Evolutionary conservation across 2,329 filamentous ascomycete species (phyloP).

Genomic region (Herpotrichia juniperi): DNA sequence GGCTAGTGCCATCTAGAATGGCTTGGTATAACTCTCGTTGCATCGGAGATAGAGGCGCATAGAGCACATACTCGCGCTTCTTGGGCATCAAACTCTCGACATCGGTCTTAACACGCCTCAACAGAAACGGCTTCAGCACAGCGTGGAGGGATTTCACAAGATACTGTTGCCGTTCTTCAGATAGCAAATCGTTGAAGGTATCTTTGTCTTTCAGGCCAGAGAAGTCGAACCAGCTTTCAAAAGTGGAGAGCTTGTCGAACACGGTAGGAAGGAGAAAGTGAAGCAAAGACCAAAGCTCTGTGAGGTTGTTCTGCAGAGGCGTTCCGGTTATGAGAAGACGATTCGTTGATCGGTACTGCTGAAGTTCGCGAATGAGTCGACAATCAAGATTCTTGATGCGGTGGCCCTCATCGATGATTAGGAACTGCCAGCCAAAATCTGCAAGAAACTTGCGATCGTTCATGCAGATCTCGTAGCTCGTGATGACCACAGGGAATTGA

Average conservation of each 20-base stretch:
- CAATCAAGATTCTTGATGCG: constrained; percentile 97
- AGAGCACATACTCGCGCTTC: constrained; percentile 95
- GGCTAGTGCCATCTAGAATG: constrained; percentile 64
- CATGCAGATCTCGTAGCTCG: constrained; percentile 95
- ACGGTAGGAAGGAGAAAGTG: constrained; percentile 93
- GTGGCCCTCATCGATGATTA: constrained; percentile 97
- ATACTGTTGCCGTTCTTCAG: constrained; percentile 77
- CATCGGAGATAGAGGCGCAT: constrained; percentile 87
- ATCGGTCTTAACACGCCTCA: constrained; percentile 89
- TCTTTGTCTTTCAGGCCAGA: constrained; percentile 86
- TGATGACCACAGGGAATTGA: constrained; percentile 89
- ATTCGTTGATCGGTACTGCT: constrained; percentile 88
- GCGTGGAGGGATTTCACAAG: constrained; percentile 88
- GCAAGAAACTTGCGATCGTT: constrained; percentile 82
- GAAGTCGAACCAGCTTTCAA: constrained; percentile 97
- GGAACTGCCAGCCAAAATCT: constrained; percentile 93
- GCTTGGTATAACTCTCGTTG: constrained; percentile 90
- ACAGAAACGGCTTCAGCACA: constrained; percentile 87
- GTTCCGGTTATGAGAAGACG: constrained; percentile 93
- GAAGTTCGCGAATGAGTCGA: constrained; percentile 84
- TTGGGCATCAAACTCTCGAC: constrained; percentile 91
- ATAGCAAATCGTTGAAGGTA: constrained; percentile 77
- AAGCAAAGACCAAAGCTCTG: constrained; percentile 91
- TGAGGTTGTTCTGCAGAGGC: constrained; percentile 92
- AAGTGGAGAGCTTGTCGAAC: constrained; percentile 91